Base-by-base conservation (phyloP, 441 rosid species). In the Brassica balearica region DNA sequence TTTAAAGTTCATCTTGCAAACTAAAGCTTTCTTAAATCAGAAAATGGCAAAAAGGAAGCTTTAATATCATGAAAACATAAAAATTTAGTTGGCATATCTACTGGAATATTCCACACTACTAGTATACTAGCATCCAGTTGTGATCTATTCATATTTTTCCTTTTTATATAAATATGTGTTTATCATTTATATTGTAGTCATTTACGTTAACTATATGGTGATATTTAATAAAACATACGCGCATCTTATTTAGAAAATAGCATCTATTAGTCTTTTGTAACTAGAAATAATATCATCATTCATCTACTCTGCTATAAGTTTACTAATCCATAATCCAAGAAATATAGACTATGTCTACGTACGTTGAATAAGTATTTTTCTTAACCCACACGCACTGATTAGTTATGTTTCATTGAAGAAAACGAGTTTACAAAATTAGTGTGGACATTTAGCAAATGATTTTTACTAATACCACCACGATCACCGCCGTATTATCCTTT, bases 41-140 rank as follows among this genome's bases (percentile, higher is more conserved):
- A 36, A 65, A 65, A 65, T 34, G 68, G 48, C 25, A 34, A 9
- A 58, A 32, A 66, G 67, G 27, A 34, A 53, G 8, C 20, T 68
- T 46, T 73, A 55, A 19, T 41, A 14, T 63, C 68, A 14, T 60
- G 64, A 34, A 59, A 46, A 68, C 59, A 23, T 73, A 23, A 51
- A 6, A 51, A 79, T 73, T 73, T 46, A 36, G 63, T 51, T 7
- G 25, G 59, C 78, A 79, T 73, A 79, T 73, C 65, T 8, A 17
- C 11, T 53, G 75, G 82, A 62, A 79, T 73, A 79, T 79, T 68
- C 78, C 14, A 12, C 77, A 68, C 65, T 48, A 48, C 0, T 36
- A 29, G 67, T 15, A 36, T 19, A 19, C 69, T 65, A 58, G 29
- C 36, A 29, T 66, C 56, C 6, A 53, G 20, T 46, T 34, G 51